Base-by-base conservation (phyloP, 2,329 filamentous ascomycete species). In the Pyricularia pennisetigena region DNA sequence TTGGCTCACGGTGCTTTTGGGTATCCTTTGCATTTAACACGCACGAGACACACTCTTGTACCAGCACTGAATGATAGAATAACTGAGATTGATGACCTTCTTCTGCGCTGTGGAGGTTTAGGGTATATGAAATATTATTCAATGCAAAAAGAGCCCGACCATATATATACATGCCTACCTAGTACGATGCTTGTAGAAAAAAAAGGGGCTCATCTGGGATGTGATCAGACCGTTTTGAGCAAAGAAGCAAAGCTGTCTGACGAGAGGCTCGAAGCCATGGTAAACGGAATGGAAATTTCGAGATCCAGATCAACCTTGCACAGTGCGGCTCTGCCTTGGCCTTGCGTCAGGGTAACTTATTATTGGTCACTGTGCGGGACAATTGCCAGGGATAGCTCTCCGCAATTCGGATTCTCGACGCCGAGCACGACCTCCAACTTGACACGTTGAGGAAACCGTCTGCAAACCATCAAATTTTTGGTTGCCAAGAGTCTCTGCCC, bases 401-500 rank as follows among this genome's bases (percentile, higher is more conserved):
- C 59, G 59, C 59, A 62, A 23, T 26, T 61, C 57, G 57, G 57
- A 61, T 24, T 23, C 57, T 62, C 59, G 59, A 26, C 59, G 63
- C 35, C 29, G 63, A 65, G 29, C 63, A 35, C 16, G 63, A 35
- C 29, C 63, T 35, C 29, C 63, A 28, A 49, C 64, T 66, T 66
- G 64, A 54, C 64, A 66, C 64, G 64, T 66, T 66, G 64, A 66
- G 64, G 64, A 66, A 62, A 62, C 24, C 29, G 59, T n/a, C 59
- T 62, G n/a, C 59, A 62, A 62, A 62, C 59, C 24, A 26, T 28
- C 23, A 23, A 24, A n/a, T 61, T 61, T 61, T 61, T 61, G 57
- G 57, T 26, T 7, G 57, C 57, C 57, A 61, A 61, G 57, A 61
- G 57, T 61, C 10, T 26, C 26, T 24, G n/a, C 59, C 59, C 59